Base-by-base conservation (phyloP, 208 protist genomes). In the Wallacemonas collosoma region DNA sequence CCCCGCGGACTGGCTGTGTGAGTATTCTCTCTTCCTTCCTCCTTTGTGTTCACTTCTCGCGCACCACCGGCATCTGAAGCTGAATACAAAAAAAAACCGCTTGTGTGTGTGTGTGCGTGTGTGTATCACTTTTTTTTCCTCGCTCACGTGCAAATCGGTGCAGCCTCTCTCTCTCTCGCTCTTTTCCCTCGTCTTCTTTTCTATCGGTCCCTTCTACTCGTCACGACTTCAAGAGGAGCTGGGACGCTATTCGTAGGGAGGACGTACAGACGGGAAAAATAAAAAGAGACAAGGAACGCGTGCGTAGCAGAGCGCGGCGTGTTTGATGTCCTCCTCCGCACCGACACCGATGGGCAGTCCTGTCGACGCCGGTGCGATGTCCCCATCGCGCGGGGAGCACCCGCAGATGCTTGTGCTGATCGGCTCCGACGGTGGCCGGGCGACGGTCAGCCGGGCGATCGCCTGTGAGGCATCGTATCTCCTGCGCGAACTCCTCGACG, bases 381-480 rank as follows among this genome's bases (percentile, higher is more conserved):
- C 66, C 8, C 44, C 15, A 11, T 4, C 53, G 39, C 6, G 4
- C 17, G 6, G 50, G 12, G 51, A 45, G 56, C 71, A 64, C 54
- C 60, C 73, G 7, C 82, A 92, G 72, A 79, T 88, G 44, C 71
- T 95, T 2, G 76, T 92, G 26, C 68, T 95, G 5, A 86, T 92
- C 45, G 86, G 83, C 41, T 81, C 82, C 1, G 90, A 95, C 74
- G 88, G 90, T 12, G 77, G 77, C 1, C 83, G 82, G 2, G 86
- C 82, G 12, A 72, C 78, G 3, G 82, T 93, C 1, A 86, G 73
- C 40, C 86, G 87, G 47, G 76, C 88, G 66, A 85, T 88, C 58
- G 90, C 88, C 17, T 93, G 88, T 1, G 85, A 93, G 68, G 90
- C 88, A 6, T 92, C 86, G 6, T 83, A 86, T 53, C 80, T 95